Conservation (phyloP, 225 moss, liverwort and hornwort genomes). For the Polytrichum commune region DNA sequence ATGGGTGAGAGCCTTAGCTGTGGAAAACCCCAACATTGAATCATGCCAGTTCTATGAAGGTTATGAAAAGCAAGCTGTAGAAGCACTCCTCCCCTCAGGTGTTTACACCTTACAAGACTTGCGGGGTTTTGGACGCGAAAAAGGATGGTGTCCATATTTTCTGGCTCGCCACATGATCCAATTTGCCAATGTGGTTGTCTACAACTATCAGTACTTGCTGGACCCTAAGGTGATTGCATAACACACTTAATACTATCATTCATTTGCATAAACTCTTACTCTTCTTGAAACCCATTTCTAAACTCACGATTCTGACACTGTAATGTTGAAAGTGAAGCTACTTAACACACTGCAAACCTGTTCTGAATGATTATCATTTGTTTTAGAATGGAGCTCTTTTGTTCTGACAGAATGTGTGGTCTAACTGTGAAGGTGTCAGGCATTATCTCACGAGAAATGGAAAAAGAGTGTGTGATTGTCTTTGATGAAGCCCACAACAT, state of each 20-base stretch:
- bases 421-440: constrained; percentile 53
- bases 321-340: too few species aligned
- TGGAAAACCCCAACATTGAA: constrained; percentile 74
- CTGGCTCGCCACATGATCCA: constrained; percentile 98
- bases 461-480: constrained; percentile 95
- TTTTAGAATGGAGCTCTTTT: background rate
- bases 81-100: constrained; percentile 82
- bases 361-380: too few species aligned
- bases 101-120: constrained; percentile 93
- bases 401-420: background rate
- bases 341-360: too few species aligned
- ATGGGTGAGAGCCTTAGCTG: constrained; percentile 84
- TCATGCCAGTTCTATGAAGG: constrained; percentile 76
- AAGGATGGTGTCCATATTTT: constrained; percentile 97
- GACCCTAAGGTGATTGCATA: constrained; percentile 64
- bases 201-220: constrained; percentile 96
- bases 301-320: background rate
- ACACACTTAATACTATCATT: background rate
- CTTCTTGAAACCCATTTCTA: background rate
- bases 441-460: constrained; percentile 94
- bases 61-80: constrained; percentile 70
- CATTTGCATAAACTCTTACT: background rate
- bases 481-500: constrained; percentile 99
- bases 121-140: constrained; percentile 77
- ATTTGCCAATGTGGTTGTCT: constrained; percentile 94